These are phyloP conservation scores for Aureobasidium sp. DNA, from an alignment of 2,329 filamentous ascomycete genomes.

Conservation along the genomic window DNA sequence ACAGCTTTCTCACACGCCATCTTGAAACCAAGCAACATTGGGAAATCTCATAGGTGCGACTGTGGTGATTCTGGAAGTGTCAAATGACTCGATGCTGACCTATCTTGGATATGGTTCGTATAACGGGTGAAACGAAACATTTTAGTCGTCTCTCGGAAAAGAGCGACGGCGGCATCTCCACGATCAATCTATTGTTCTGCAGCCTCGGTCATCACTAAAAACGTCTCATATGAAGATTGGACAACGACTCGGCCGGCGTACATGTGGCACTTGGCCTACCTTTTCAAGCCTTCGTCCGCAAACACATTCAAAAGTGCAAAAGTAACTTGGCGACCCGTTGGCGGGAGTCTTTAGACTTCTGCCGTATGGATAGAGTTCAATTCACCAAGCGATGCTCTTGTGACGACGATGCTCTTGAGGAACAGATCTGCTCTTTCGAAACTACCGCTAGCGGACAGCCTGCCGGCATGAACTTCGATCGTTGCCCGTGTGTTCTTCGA, in stretches of 20 bases:
- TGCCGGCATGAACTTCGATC: neutral
- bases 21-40: neutral
- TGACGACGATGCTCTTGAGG: too few species aligned
- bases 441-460: neutral
- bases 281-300: neutral
- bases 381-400: too few species aligned
- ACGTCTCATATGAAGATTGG: neutral
- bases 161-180: neutral
- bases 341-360: neutral
- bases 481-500: too few species aligned
- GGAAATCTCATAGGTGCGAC: neutral
- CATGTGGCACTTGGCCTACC: neutral
- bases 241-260: too few species aligned
- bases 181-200: neutral
- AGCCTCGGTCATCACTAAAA: neutral
- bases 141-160: neutral
- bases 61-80: neutral
- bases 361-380: too few species aligned
- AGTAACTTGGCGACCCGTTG: neutral
- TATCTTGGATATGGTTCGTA: neutral
- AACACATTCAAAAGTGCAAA: neutral
- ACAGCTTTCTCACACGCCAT: neutral
- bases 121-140: neutral
- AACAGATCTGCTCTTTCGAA: too few species aligned
- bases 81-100: neutral